Conservation (phyloP, 2,329 filamentous ascomycete species). For the Cryphonectria japonica region DNA sequence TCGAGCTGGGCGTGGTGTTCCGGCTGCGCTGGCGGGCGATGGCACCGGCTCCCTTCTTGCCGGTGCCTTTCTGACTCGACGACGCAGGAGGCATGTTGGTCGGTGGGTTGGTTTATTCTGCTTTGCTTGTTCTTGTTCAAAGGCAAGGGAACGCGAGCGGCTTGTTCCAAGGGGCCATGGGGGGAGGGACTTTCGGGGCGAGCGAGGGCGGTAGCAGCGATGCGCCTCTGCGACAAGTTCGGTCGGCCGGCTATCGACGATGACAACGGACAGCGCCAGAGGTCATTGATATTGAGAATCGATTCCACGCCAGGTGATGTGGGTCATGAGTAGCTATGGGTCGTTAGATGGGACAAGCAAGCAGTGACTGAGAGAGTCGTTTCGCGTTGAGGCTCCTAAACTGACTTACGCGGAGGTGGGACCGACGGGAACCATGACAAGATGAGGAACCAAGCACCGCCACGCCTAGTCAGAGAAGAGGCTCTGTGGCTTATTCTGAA, state of each 20-base stretch:
- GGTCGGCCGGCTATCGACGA: not conserved
- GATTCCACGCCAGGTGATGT: slow-evolving; percentile 1
- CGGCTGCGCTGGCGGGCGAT: slow-evolving; percentile 70
- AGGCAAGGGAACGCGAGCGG: not conserved
- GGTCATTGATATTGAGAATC: slow-evolving; percentile 7
- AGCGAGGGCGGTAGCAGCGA: not conserved
- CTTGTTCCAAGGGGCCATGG: not conserved
- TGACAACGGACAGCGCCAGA: slow-evolving; percentile 2
- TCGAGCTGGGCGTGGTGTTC: slow-evolving; percentile 74
- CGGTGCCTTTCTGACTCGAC: slow-evolving; percentile 63
- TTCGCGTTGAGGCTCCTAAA: slow-evolving; percentile 12
- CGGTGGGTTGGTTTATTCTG: not conserved
- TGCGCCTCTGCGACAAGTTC: not conserved
- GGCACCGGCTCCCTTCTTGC: slow-evolving; percentile 66
- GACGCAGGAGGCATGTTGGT: slow-evolving; percentile 57
- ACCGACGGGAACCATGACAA: not conserved
- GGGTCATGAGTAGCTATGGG: slow-evolving; percentile 11
- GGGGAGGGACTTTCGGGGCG: not conserved
- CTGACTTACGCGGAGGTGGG: slow-evolving; percentile 12
- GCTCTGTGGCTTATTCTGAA: not conserved
- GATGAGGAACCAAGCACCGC: not conserved
- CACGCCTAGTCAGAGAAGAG: not conserved
- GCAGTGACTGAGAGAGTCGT: not conserved
- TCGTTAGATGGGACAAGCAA: slow-evolving; percentile 1
- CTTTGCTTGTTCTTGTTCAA: not conserved